Evolutionary conservation across 306 rosid species (phyloP), one percentile per base, ranked within the genome.

Genomic region (Vicia villosa): DNA sequence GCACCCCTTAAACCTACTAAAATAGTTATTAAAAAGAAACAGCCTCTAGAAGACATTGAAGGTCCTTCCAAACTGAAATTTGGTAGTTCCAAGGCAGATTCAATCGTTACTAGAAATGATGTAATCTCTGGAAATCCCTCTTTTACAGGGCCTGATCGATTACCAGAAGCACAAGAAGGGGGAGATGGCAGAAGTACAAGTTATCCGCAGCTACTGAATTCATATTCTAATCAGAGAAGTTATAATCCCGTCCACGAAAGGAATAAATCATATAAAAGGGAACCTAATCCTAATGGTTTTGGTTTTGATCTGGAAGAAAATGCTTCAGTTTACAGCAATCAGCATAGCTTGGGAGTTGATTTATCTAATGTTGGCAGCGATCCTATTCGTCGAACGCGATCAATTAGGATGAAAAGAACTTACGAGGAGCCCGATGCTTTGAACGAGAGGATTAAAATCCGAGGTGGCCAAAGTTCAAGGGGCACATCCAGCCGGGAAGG

Each of bases 351-450:
- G 72, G 81, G 62, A 46, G 26, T 21, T 73, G 80, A 62, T 77
- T 73, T 56, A 40, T 49, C 73, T 56, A 79, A 70, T 71, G 41
- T 73, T 49, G 76, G 16, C 28, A 70, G 67, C 37, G 90, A 84
- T 80, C 83, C 85, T 22, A 40, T 62, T 36, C 86, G 80, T 10
- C 80, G 91, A 79, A 66, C 81, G 64, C 82, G 88, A 61, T 82
- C 93, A 68, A 59, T 67, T 14, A 84, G 84, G 83, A 66, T 76
- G 38, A 88, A 86, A 76, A 79, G 78, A 66, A 66, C 77, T 63
- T 74, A 86, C 10, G 79, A 55, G 68, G 86, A 76, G 64, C 77
- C 78, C 63, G 83, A 73, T 61, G 37, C 78, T 72, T 21, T 38
- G 55, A 81, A 67, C 59, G 47, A 36, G 51, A 70, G 75, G 83